These are phyloP conservation scores for Amyloporia xantha DNA, from an alignment of 768 basidiomycete species.

Conservation along the genomic window DNA sequence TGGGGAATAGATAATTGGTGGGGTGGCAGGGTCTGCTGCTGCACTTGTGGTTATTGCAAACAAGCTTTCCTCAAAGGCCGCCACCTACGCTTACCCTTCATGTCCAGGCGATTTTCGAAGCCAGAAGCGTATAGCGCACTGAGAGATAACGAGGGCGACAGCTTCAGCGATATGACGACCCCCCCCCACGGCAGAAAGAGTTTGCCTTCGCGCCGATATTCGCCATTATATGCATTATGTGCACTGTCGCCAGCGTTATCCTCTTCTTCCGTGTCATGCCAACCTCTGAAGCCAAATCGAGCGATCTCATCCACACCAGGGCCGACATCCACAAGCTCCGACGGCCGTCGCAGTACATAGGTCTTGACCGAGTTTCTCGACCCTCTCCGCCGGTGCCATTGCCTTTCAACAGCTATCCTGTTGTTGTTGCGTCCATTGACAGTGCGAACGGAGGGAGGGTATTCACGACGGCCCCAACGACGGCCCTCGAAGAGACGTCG, in stretches of 20 bases:
- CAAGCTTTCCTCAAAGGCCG: too few species aligned
- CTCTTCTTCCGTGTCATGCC: background rate
- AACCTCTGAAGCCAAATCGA: background rate
- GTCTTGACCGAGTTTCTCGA: conserved; percentile 8
- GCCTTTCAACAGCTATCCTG: conserved; percentile 5
- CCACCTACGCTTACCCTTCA: too few species aligned
- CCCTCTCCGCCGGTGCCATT: conserved; percentile 4
- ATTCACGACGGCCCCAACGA: too few species aligned
- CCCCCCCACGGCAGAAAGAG: too few species aligned
- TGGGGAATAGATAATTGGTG: too few species aligned
- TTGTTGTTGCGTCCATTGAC: conserved; percentile 5
- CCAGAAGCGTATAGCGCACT: too few species aligned
- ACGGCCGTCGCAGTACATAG: conserved; percentile 10
- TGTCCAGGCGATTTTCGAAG: too few species aligned
- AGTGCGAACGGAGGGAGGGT: background rate
- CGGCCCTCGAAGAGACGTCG: background rate
- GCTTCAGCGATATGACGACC: too few species aligned
- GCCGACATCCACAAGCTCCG: conserved; percentile 6
- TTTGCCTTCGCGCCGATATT: background rate
- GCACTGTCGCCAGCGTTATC: background rate
- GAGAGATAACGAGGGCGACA: too few species aligned
- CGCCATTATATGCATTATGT: background rate
- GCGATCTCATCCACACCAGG: background rate
- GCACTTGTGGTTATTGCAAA: too few species aligned
- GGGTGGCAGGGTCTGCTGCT: too few species aligned